Evolutionary conservation across 495 filamentous ascomycete species (phyloP).

Genomic region (Aspergillus ellipticus): DNA sequence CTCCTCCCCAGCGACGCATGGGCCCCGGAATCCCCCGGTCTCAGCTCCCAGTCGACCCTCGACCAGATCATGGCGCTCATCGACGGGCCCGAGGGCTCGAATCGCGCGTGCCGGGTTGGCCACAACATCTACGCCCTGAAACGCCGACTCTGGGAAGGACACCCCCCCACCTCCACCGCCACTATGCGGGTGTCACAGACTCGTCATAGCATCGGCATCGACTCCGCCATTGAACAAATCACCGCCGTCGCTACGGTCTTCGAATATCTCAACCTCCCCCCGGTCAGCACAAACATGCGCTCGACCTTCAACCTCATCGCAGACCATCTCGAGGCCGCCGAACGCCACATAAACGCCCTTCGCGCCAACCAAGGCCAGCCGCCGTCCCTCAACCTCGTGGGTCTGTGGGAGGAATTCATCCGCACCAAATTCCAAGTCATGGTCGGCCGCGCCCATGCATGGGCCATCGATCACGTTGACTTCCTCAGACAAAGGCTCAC

Average conservation of each 20-base stretch:
- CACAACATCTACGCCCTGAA: no score
- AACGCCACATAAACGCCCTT: slow-evolving; percentile 14
- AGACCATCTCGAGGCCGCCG: slow-evolving; percentile 13
- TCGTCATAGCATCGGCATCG: no score
- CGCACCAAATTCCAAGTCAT: slow-evolving; percentile 24
- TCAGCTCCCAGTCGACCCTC: no score
- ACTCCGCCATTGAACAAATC: slow-evolving; percentile 25
- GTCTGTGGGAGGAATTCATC: slow-evolving; percentile 29
- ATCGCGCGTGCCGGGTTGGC: no score
- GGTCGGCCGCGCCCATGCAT: slow-evolving; percentile 24
- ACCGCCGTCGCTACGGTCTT: slow-evolving; percentile 29
- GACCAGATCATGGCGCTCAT: no score
- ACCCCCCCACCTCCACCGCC: no score
- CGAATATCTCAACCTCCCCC: slow-evolving; percentile 25
- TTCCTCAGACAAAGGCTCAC: no score
- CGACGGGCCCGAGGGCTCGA: no score
- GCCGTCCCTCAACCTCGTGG: slow-evolving; percentile 15
- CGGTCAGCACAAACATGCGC: slow-evolving; percentile 21
- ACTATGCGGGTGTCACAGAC: no score
- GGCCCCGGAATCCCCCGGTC: no score
- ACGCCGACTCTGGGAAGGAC: no score
- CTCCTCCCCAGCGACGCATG: no score
- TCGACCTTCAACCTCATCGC: slow-evolving; percentile 29
- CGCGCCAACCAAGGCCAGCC: slow-evolving; percentile 1
- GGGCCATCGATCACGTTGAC: slow-evolving; percentile 20